These are phyloP conservation scores for Hypsizygus marmoreus DNA, from an alignment of 768 basidiomycete genomes.

Conservation along the genomic window DNA sequence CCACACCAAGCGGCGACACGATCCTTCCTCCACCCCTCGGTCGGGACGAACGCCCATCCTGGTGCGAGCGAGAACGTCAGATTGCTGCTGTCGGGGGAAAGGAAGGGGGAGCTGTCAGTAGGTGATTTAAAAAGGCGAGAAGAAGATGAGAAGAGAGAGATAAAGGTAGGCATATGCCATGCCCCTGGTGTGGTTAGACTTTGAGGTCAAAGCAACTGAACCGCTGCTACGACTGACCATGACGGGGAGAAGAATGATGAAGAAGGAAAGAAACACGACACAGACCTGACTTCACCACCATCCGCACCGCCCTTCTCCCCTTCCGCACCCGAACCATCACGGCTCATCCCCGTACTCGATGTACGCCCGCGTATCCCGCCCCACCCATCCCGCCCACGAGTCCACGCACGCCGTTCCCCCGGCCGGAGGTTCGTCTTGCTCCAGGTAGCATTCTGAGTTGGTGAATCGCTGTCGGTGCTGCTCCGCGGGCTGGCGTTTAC, in stretches of 20 bases:
- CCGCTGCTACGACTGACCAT: too few relatives aligned
- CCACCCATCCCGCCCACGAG: conserved; percentile 72
- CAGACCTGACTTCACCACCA: conserved; percentile 65
- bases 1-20: conserved; percentile 56
- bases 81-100: conserved; percentile 60
- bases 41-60: conserved; percentile 74
- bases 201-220: too few relatives aligned
- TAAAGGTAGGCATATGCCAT: not conserved
- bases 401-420: conserved; percentile 66
- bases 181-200: too few relatives aligned
- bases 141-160: not conserved
- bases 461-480: conserved; percentile 1
- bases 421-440: conserved; percentile 43
- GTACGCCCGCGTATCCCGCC: conserved; percentile 54
- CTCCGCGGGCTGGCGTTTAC: not conserved
- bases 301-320: conserved; percentile 37
- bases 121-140: not conserved
- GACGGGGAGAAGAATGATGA: not conserved
- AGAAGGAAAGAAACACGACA: conserved; percentile 13
- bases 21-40: conserved; percentile 79
- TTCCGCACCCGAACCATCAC: conserved; percentile 44
- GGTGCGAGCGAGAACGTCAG: conserved; percentile 76
- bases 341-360: conserved; percentile 15
- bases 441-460: too few relatives aligned
- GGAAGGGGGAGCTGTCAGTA: conserved; percentile 16